phyloP scores from a whole-genome alignment of 2,329 filamentous ascomycete species.

The Tolypocladium sp. region DNA sequence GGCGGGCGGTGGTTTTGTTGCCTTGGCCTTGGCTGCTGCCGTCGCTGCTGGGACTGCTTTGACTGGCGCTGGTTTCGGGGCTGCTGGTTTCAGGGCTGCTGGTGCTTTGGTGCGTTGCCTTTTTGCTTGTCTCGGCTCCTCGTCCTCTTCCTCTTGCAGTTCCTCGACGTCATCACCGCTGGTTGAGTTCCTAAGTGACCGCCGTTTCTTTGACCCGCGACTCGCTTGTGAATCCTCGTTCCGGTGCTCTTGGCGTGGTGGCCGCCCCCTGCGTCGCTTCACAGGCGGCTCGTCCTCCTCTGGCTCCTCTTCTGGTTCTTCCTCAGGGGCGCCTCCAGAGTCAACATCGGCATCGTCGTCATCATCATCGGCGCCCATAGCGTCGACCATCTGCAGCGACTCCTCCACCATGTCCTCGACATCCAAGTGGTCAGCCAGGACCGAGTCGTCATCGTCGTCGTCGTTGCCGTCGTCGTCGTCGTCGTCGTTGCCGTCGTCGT shows the following conservation, averaged over 20 bases:
- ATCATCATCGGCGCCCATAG: constrained; percentile 12
- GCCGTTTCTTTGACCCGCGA: constrained; percentile 5
- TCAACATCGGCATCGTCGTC: not conserved
- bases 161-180: not conserved
- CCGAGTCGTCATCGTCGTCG: constrained; percentile 14
- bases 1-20: not conserved
- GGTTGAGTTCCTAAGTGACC: constrained; percentile 1
- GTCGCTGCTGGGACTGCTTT: constrained; percentile 13
- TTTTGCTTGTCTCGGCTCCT: constrained; percentile 13
- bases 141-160: constrained; percentile 14
- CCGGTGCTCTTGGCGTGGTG: constrained; percentile 4
- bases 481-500: constrained; percentile 14
- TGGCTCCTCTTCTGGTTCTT: constrained; percentile 10
- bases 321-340: constrained; percentile 1
- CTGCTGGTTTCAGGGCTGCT: constrained; percentile 10
- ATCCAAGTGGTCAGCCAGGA: constrained; percentile 15
- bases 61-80: constrained; percentile 12
- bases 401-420: constrained; percentile 26
- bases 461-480: too few relatives aligned
- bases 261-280: constrained; percentile 8
- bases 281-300: constrained; percentile 5
- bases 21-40: constrained; percentile 1
- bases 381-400: constrained; percentile 32
- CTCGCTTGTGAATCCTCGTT: not conserved
- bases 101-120: constrained; percentile 14